phyloP scores from a whole-genome alignment of 2,329 filamentous ascomycete species.

The Colletotrichum plurivorum region DNA sequence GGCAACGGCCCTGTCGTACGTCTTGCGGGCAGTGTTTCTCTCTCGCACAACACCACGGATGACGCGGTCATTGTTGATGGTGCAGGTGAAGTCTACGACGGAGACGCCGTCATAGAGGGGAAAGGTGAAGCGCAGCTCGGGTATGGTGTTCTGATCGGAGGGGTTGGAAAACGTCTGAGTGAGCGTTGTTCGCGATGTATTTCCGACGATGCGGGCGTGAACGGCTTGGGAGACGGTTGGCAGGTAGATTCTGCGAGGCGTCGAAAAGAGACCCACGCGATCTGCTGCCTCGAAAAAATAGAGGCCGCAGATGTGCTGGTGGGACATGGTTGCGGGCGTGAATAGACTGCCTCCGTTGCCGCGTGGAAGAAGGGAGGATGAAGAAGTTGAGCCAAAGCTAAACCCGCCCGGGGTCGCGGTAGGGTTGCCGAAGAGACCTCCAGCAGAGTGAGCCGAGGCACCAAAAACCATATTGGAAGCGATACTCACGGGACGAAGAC shows the following conservation, averaged over 20 bases:
- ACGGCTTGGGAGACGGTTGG: slow-evolving; percentile 71
- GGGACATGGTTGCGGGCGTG: not conserved
- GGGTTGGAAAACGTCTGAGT: slow-evolving; percentile 75
- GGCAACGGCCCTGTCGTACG: slow-evolving; percentile 71
- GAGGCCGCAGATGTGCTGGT: slow-evolving; percentile 52
- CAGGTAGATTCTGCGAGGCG: slow-evolving; percentile 58
- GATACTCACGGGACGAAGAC: slow-evolving; percentile 2
- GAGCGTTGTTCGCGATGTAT: slow-evolving; percentile 62
- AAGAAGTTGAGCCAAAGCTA: not conserved
- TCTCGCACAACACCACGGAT: slow-evolving; percentile 78
- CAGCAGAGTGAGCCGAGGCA: not conserved
- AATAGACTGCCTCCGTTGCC: not conserved
- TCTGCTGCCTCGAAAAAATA: slow-evolving; percentile 46
- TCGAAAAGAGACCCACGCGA: not conserved
- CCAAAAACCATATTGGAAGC: slow-evolving; percentile 2
- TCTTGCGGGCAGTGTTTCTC: slow-evolving; percentile 70
- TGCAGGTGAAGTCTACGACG: slow-evolving; percentile 77
- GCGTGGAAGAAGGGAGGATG: not conserved
- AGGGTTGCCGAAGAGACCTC: slow-evolving; percentile 4
- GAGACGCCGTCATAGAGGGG: slow-evolving; percentile 81
- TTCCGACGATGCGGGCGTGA: slow-evolving; percentile 73
- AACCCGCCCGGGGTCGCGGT: no score
- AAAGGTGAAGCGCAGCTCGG: slow-evolving; percentile 75
- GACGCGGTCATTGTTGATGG: slow-evolving; percentile 67
- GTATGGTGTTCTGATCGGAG: slow-evolving; percentile 45